Evolutionary conservation across 2,329 filamentous ascomycete species (phyloP).

Genomic region (Ophiostoma novo-ulmi): DNA sequence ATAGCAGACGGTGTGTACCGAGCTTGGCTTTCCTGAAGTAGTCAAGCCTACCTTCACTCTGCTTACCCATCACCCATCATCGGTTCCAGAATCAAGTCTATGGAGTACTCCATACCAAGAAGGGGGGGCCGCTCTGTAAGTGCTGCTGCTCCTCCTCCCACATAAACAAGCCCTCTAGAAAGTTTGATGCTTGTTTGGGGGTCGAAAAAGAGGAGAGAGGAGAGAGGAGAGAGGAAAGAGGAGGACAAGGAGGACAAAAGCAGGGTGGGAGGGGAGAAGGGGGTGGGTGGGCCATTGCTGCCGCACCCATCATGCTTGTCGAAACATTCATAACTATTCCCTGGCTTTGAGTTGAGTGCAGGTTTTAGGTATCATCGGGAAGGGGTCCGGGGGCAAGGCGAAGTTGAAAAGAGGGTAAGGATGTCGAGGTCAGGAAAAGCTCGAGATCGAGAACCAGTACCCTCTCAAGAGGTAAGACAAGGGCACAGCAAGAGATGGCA

Average conservation of each 20-base stretch:
- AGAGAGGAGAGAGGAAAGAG: constrained; percentile 28
- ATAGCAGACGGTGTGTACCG: background rate
- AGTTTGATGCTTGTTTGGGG: constrained; percentile 38
- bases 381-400: constrained; percentile 10
- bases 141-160: constrained; percentile 4
- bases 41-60: background rate
- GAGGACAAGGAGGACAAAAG: background rate
- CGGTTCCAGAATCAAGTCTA: constrained; percentile 6
- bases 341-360: constrained; percentile 14
- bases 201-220: background rate
- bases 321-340: constrained; percentile 34
- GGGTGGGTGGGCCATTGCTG: constrained; percentile 31
- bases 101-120: background rate
- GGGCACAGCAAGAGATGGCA: background rate
- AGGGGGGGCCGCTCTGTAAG: background rate
- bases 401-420: constrained; percentile 4
- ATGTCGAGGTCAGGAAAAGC: background rate
- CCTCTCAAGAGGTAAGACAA: background rate
- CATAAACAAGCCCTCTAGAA: background rate
- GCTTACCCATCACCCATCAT: background rate
- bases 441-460: background rate
- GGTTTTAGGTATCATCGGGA: constrained; percentile 21
- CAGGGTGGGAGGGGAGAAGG: constrained; percentile 26
- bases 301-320: constrained; percentile 37
- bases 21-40: constrained; percentile 5